Conservation (phyloP, 495 filamentous ascomycete genomes). For the Tuber calosporum region DNA sequence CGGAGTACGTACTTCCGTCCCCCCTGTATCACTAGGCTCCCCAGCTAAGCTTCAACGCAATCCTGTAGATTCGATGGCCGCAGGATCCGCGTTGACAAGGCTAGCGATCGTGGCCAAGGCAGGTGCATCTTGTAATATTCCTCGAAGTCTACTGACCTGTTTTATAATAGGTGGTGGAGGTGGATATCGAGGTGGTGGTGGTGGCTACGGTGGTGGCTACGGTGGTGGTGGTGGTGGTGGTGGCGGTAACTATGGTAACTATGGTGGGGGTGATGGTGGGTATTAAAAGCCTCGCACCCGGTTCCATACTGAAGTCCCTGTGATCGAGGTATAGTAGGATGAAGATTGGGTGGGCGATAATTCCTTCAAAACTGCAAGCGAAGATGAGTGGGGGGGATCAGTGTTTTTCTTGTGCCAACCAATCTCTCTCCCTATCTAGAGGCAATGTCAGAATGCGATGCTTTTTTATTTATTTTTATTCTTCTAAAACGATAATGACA, state of each 20-base stretch:
- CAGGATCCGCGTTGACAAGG: constrained; percentile 90
- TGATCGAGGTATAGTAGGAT: not conserved
- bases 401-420: not conserved
- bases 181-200: constrained; percentile 6
- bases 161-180: constrained; percentile 15
- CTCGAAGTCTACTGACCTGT: not conserved
- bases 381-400: not conserved
- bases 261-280: constrained; percentile 5
- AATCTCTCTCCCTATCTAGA: constrained; percentile 1
- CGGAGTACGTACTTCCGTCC: constrained; percentile 59
- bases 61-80: constrained; percentile 82
- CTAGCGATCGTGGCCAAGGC: constrained; percentile 56
- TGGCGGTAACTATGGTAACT: constrained; percentile 14
- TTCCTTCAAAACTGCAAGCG: not conserved
- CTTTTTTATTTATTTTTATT: not conserved
- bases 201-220: constrained; percentile 8
- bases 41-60: not conserved
- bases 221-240: constrained; percentile 10
- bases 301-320: not conserved
- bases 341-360: not conserved
- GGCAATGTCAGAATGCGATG: constrained; percentile 5
- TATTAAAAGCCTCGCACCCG: not conserved
- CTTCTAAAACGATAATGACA: not conserved
- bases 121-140: not conserved
- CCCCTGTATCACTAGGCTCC: constrained; percentile 8